Base-by-base conservation (phyloP, 441 rosid genomes). In the Mallotus repandus region DNA sequence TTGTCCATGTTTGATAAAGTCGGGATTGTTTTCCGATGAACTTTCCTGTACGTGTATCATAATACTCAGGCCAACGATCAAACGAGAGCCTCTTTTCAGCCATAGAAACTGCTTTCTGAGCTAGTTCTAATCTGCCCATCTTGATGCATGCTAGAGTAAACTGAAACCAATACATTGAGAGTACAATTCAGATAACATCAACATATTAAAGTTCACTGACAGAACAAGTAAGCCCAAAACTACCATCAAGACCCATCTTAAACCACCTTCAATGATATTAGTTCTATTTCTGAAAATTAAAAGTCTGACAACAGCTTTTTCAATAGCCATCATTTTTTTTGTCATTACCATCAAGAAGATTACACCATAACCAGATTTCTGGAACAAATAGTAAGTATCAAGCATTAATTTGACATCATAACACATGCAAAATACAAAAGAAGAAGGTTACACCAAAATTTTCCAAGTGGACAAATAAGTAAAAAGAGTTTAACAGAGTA, bases 141-240 rank as follows among this genome's bases (percentile, higher is more conserved):
- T 95, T 95, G 84, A 92, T 87, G 86, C 99, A 95, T 68, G 98
- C 98, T 81, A 92, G 84, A 4, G 99, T 92, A 87, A 94, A 94
- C 97, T 94, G 88, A 69, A 82, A 66, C 63, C 16, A 70, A 46
- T 19, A 68, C 11, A 57, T 75, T 53, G 66, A 78, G 53, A 74
- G 18, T 35, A 70, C 29, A 2, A 22, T 48, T 63, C 25, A 41
- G 50, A 58, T 18, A 19, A 38, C 19, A 65, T 43, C 12, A 68
- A 58, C 10, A 1, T 48, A 57, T 56, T 43, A 73, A 66, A 62
- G 18, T 53, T 53, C 25, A 59, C 22, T 66, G 8, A 46, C 35
- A 21, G 55, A 58, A 77, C 49, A 72, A 1, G 63, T 50, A 38
- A 52, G 67, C 61, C 76, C 74, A 57, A 48, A 18, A 58, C 19